These are phyloP conservation scores for Polysphondylium violaceum DNA, from an alignment of 78 protist species.

Conservation along the genomic window DNA sequence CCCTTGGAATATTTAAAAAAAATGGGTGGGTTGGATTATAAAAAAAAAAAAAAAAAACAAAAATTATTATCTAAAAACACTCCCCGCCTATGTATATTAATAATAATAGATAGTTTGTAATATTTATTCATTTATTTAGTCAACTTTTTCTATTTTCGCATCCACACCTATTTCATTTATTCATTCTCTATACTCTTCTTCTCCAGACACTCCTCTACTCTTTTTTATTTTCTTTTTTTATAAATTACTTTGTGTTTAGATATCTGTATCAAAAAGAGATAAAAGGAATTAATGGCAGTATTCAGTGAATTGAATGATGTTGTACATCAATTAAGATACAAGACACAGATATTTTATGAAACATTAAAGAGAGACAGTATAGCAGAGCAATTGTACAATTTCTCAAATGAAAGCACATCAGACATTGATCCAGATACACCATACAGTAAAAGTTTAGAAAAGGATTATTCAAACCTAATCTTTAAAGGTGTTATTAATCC, in stretches of 20 bases:
- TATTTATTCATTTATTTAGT: too few species aligned
- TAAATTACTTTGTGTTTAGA: too few species aligned
- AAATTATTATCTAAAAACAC: too few species aligned
- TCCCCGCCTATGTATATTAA: too few species aligned
- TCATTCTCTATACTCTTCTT: not conserved
- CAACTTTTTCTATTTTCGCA: too few species aligned
- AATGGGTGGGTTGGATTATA: too few species aligned
- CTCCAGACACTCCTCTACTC: not conserved
- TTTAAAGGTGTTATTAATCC: not conserved
- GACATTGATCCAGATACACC: constrained; percentile 46
- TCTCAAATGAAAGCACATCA: constrained; percentile 51
- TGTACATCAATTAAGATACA: constrained; percentile 59
- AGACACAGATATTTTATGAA: constrained; percentile 74
- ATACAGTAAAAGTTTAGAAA: constrained; percentile 71
- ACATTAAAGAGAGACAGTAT: constrained; percentile 70
- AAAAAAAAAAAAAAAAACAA: too few species aligned
- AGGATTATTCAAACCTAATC: constrained; percentile 48
- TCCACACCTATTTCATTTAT: not conserved
- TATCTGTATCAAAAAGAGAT: not conserved
- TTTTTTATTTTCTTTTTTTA: not conserved
- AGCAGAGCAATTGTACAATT: constrained; percentile 73
- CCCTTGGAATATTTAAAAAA: too few species aligned
- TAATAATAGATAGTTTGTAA: too few species aligned
- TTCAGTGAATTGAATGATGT: constrained; percentile 64
- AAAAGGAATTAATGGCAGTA: constrained; percentile 38